A percentile compares a stretch with the other conserved stretches of the same genome.
phyloP scores from a whole-genome alignment of 768 basidiomycete genomes.

The Suillus plorans region DNA sequence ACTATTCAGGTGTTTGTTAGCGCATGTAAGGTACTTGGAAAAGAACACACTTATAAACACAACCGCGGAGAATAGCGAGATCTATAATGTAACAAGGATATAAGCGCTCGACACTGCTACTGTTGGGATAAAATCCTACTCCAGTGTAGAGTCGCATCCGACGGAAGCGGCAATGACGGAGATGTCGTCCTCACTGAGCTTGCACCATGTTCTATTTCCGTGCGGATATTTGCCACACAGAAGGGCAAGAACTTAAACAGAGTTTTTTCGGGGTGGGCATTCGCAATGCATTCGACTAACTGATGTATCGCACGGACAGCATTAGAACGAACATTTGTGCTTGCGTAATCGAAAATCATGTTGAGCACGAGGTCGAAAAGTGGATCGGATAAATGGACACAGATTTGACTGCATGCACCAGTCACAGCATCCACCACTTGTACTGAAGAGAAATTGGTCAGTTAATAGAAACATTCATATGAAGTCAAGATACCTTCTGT shows the following conservation, averaged over 20 bases:
- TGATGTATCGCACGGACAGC: constrained; percentile 86
- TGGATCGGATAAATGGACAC: constrained; percentile 64
- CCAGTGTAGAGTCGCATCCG: constrained; percentile 88
- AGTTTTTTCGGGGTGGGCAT: constrained; percentile 75
- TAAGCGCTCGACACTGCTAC: neutral
- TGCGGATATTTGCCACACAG: constrained; percentile 65
- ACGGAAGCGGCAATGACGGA: constrained; percentile 63
- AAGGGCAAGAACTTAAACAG: constrained; percentile 77
- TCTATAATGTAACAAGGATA: constrained; percentile 37
- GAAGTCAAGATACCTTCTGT: constrained; percentile 51
- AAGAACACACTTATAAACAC: constrained; percentile 67
- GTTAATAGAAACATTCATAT: neutral
- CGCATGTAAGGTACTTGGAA: neutral
- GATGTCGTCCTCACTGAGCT: constrained; percentile 73
- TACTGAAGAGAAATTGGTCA: constrained; percentile 36
- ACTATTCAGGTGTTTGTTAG: constrained; percentile 25
- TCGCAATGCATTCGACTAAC: constrained; percentile 82
- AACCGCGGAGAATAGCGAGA: constrained; percentile 73
- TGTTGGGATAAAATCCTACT: constrained; percentile 44
- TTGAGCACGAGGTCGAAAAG: constrained; percentile 80
- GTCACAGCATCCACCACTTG: constrained; percentile 77
- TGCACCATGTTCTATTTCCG: constrained; percentile 84
- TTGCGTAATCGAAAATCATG: constrained; percentile 82
- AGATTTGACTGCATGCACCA: constrained; percentile 63
- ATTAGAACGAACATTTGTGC: constrained; percentile 78